These are phyloP conservation scores for Penicillium digitatum DNA, from an alignment of 2,329 filamentous ascomycete species.

Conservation along the genomic window DNA sequence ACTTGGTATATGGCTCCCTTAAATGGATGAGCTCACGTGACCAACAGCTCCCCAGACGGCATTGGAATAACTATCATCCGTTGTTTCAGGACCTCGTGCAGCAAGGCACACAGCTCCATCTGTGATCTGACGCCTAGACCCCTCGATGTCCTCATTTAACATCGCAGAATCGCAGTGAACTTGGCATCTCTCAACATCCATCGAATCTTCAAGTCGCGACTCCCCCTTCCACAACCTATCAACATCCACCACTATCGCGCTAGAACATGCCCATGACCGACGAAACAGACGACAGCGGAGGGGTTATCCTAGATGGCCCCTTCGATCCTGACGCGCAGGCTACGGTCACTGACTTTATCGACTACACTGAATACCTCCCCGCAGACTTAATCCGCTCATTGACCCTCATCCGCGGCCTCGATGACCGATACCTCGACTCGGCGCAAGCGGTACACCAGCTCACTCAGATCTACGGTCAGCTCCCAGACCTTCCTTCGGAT, in stretches of 20 bases:
- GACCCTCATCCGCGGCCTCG: conserved; percentile 54
- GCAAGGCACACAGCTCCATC: conserved; percentile 1
- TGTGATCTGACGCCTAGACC: conserved; percentile 17
- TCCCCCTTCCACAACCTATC: background rate
- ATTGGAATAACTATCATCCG: background rate
- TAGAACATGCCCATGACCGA: conserved; percentile 38
- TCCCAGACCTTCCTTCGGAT: conserved; percentile 49
- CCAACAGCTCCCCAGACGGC: background rate
- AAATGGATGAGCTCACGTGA: background rate
- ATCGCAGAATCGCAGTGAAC: background rate
- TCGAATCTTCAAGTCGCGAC: background rate
- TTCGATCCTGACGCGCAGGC: conserved; percentile 62
- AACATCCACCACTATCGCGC: background rate
- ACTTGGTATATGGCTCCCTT: background rate
- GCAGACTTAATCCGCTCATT: conserved; percentile 62
- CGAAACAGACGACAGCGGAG: conserved; percentile 41
- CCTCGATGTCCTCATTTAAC: conserved; percentile 7
- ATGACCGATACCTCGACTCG: conserved; percentile 44
- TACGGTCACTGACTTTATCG: conserved; percentile 64
- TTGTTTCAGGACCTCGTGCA: conserved; percentile 7
- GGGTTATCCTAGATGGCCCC: conserved; percentile 46
- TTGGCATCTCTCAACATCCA: background rate
- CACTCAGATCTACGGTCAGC: conserved; percentile 43
- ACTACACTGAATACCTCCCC: conserved; percentile 66
- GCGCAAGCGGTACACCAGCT: conserved; percentile 42